These are phyloP conservation scores for Pascua guehoae DNA, from an alignment of 1,284 basidiomycete species.

Conservation along the genomic window DNA sequence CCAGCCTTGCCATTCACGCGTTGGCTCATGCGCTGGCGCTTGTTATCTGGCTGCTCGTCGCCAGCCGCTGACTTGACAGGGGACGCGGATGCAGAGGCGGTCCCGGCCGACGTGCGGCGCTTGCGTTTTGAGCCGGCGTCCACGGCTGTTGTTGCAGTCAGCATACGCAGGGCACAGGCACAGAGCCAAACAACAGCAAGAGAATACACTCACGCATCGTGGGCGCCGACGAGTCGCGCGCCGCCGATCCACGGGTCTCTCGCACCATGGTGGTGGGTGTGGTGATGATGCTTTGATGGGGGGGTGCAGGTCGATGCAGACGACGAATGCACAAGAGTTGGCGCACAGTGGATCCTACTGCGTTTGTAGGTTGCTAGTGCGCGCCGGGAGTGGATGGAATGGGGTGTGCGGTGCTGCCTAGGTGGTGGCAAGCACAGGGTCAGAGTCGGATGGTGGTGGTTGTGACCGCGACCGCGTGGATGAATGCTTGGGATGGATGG, in stretches of 20 bases:
- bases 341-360: too few relatives aligned
- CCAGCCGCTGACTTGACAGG: not conserved
- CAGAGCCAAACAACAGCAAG: too few relatives aligned
- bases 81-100: not conserved
- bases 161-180: too few relatives aligned
- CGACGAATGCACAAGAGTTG: too few relatives aligned
- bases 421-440: too few relatives aligned
- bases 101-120: constrained; percentile 11
- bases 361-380: too few relatives aligned
- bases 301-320: not conserved
- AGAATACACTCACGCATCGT: constrained; percentile 1
- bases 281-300: too few relatives aligned
- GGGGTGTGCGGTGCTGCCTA: too few relatives aligned
- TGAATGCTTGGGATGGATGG: not conserved
- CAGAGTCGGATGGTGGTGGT: not conserved
- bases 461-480: not conserved
- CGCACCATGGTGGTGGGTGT: not conserved
- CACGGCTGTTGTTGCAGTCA: not conserved
- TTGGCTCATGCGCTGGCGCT: constrained; percentile 9
- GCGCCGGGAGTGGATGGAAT: too few relatives aligned
- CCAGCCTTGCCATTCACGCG: constrained; percentile 6
- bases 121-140: constrained; percentile 23
- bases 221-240: constrained; percentile 3
- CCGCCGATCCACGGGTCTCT: constrained; percentile 16
- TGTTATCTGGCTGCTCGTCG: constrained; percentile 12